These are phyloP conservation scores for Ogataea allantospora DNA, from an alignment of 805 yeast genomes.

Conservation along the genomic window DNA sequence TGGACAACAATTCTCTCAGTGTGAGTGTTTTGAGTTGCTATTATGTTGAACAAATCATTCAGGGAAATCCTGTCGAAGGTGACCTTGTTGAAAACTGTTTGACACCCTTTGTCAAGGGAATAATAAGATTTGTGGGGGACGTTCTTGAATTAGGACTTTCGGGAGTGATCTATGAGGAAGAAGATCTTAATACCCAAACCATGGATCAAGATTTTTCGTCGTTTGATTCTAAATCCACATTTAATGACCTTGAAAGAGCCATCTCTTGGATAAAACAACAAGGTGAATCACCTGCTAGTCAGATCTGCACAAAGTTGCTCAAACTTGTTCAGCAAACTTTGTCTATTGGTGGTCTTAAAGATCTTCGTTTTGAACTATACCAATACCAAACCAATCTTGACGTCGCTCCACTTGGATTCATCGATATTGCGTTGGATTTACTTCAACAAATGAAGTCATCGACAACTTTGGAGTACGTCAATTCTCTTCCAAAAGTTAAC, in stretches of 20 bases:
- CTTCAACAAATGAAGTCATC: conserved; percentile 7
- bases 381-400: conserved; percentile 1
- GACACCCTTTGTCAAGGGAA: conserved; percentile 49
- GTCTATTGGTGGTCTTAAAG: conserved; percentile 10
- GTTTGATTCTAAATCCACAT: conserved; percentile 18
- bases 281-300: conserved; percentile 10
- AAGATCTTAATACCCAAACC: conserved; percentile 64
- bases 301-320: conserved; percentile 21
- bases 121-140: conserved; percentile 52
- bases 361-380: conserved; percentile 13
- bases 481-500: conserved; percentile 29
- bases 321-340: conserved; percentile 7
- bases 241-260: conserved; percentile 32
- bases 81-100: conserved; percentile 49
- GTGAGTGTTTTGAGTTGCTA: conserved; percentile 75
- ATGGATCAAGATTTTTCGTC: conserved; percentile 49
- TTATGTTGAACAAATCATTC: conserved; percentile 42
- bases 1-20: conserved; percentile 69
- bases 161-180: conserved; percentile 71
- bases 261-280: conserved; percentile 33
- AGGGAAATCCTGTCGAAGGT: conserved; percentile 16
- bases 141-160: conserved; percentile 45
- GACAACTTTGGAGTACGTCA: conserved; percentile 19
- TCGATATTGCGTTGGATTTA: conserved; percentile 8
- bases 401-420: conserved; percentile 3